These are phyloP conservation scores for Athelia psychrophila DNA, from an alignment of 1,284 basidiomycete species.

Conservation along the genomic window DNA sequence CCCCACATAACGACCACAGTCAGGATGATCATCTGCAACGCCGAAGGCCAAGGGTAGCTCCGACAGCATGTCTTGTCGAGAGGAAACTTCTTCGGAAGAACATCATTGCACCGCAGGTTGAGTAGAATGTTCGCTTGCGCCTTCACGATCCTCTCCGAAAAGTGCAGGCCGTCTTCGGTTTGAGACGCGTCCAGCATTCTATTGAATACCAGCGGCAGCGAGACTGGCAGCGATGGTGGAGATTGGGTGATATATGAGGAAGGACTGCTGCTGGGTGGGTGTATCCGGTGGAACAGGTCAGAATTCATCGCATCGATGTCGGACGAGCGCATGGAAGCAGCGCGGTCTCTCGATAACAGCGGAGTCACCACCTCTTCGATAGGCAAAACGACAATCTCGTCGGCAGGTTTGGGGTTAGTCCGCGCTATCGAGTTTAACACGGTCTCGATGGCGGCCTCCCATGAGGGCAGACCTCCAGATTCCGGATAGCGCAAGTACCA, in stretches of 20 bases:
- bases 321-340: conserved; percentile 63
- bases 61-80: conserved; percentile 84
- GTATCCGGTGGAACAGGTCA: conserved; percentile 70
- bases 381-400: conserved; percentile 74
- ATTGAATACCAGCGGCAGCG: conserved; percentile 77
- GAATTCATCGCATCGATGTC: conserved; percentile 90
- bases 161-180: conserved; percentile 85
- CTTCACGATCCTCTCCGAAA: conserved; percentile 58
- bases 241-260: conserved; percentile 24
- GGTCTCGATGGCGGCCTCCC: conserved; percentile 71
- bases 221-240: conserved; percentile 38
- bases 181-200: conserved; percentile 67
- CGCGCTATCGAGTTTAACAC: conserved; percentile 51
- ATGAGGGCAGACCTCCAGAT: conserved; percentile 73
- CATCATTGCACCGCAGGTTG: conserved; percentile 81
- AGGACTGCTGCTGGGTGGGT: conserved; percentile 32
- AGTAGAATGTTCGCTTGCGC: conserved; percentile 78
- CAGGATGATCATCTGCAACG: conserved; percentile 62
- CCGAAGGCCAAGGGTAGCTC: conserved; percentile 66
- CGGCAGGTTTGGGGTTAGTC: conserved; percentile 46
- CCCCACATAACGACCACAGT: conserved; percentile 52
- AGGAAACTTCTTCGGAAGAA: conserved; percentile 65
- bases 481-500: conserved; percentile 82
- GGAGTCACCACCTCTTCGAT: conserved; percentile 62
- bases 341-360: conserved; percentile 63